phyloP scores from a whole-genome alignment of 2,329 filamentous ascomycete species.

The Diaporthe caulivora region DNA sequence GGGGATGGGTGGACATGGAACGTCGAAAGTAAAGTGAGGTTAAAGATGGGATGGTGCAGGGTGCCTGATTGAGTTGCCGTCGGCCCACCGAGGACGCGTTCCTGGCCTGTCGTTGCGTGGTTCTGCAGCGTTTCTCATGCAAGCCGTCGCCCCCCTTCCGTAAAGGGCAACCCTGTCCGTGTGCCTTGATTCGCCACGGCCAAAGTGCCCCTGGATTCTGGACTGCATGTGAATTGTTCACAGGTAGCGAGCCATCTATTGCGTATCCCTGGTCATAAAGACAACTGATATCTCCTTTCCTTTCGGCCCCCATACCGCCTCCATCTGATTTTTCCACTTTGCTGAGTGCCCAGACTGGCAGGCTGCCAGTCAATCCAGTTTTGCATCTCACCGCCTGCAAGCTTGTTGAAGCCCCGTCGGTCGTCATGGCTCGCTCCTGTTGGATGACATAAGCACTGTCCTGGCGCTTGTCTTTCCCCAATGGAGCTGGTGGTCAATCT shows the following conservation, averaged over 20 bases:
- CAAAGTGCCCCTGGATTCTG: conserved; percentile 15
- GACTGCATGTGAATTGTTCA: background rate
- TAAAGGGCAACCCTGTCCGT: conserved; percentile 6
- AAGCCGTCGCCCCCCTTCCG: conserved; percentile 4
- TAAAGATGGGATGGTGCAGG: conserved; percentile 29
- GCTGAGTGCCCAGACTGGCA: background rate
- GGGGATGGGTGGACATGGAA: conserved; percentile 25
- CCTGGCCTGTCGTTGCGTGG: conserved; percentile 29
- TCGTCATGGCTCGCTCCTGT: background rate
- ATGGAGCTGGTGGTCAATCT: background rate
- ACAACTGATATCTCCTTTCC: background rate
- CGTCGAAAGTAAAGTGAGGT: conserved; percentile 31
- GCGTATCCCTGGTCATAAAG: conserved; percentile 3
- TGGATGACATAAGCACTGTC: conserved; percentile 18
- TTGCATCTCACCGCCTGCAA: background rate
- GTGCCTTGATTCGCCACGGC: conserved; percentile 16
- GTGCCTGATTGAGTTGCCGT: conserved; percentile 23
- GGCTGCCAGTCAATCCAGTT: background rate
- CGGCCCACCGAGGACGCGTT: conserved; percentile 24
- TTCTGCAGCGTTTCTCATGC: conserved; percentile 15
- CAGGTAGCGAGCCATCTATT: background rate
- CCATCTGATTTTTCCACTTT: background rate
- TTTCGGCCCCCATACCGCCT: background rate
- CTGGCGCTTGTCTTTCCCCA: background rate
- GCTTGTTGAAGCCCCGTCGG: background rate